Conservation (phyloP, 1,284 basidiomycete genomes). For the Amylostereum areolatum region DNA sequence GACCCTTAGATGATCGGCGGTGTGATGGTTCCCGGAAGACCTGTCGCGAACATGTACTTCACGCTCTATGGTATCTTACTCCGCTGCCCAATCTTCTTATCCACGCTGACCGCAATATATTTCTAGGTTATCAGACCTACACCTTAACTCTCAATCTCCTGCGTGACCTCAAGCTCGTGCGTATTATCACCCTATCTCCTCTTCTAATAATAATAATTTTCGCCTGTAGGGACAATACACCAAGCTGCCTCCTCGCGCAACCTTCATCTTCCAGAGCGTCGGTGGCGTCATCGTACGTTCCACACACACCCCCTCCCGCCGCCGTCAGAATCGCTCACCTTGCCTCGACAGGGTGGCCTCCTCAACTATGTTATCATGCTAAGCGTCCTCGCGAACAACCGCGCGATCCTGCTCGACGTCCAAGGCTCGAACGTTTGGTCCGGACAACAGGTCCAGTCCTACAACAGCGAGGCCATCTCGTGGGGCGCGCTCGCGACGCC, state of each 20-base stretch:
- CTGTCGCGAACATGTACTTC: conserved; percentile 38
- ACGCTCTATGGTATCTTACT: conserved; percentile 15
- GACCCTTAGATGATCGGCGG: too few relatives aligned
- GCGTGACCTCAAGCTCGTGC: conserved; percentile 40
- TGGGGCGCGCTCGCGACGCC: conserved; percentile 42
- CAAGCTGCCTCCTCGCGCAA: conserved; percentile 42
- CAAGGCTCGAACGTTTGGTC: conserved; percentile 40
- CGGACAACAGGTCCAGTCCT: conserved; percentile 28
- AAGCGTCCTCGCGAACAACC: conserved; percentile 23
- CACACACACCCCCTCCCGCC: too few relatives aligned
- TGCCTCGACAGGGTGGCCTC: too few relatives aligned
- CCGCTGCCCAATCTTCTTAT: neutral
- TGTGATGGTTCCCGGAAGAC: conserved; percentile 29
- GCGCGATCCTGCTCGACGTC: conserved; percentile 29
- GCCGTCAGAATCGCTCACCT: too few relatives aligned
- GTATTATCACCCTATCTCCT: too few relatives aligned
- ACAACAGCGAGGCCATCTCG: conserved; percentile 34
- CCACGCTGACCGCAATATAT: too few relatives aligned
- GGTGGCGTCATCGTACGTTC: conserved; percentile 35
- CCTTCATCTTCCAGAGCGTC: conserved; percentile 36
- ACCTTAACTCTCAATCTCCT: conserved; percentile 22
- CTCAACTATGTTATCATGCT: conserved; percentile 21
- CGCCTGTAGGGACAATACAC: conserved; percentile 48
- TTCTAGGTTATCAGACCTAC: conserved; percentile 10
- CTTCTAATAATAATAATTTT: too few relatives aligned